Percentiles rank a stretch among this genome's conserved stretches.
Conservation (phyloP, 768 basidiomycete genomes). For the Lactarius hatsudake region DNA sequence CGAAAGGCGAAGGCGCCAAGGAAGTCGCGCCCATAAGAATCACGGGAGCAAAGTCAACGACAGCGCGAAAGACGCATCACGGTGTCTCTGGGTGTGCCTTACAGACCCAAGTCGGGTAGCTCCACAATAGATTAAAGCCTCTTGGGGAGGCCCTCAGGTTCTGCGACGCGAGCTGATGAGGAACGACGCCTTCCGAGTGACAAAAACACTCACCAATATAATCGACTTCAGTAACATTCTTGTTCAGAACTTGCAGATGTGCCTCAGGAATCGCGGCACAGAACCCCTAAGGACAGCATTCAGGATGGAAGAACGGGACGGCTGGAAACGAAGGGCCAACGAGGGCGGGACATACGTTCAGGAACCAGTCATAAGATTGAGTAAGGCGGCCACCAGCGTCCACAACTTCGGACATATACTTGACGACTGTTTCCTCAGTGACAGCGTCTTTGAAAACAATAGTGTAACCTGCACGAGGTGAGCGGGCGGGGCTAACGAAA, state of each 20-base stretch:
- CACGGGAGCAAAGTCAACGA: background rate
- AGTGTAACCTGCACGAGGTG: conserved; percentile 15
- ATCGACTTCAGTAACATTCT: conserved; percentile 16
- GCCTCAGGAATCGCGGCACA: conserved; percentile 21
- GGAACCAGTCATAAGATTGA: conserved; percentile 19
- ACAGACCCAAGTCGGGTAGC: background rate
- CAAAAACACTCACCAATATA: conserved; percentile 17
- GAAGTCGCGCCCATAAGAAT: background rate
- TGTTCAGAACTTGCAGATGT: conserved; percentile 7
- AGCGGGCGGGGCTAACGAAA: background rate
- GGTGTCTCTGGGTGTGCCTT: background rate
- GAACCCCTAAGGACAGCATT: conserved; percentile 9
- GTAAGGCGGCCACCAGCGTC: conserved; percentile 23
- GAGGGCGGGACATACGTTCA: conserved; percentile 12
- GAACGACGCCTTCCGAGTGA: background rate
- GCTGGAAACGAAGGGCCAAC: background rate
- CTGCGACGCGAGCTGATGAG: conserved; percentile 3
- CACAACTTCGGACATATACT: conserved; percentile 16
- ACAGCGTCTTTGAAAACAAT: conserved; percentile 20
- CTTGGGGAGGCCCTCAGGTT: conserved; percentile 21
- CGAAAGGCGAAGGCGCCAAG: background rate
- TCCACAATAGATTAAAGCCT: background rate
- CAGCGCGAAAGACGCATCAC: background rate
- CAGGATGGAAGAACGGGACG: background rate
- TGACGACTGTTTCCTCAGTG: conserved; percentile 15